Percentiles rank a stretch among this genome's conserved stretches.
Evolutionary conservation across 2,329 filamentous ascomycete genomes (phyloP).

Genomic region (Coniochaeta prunicola): DNA sequence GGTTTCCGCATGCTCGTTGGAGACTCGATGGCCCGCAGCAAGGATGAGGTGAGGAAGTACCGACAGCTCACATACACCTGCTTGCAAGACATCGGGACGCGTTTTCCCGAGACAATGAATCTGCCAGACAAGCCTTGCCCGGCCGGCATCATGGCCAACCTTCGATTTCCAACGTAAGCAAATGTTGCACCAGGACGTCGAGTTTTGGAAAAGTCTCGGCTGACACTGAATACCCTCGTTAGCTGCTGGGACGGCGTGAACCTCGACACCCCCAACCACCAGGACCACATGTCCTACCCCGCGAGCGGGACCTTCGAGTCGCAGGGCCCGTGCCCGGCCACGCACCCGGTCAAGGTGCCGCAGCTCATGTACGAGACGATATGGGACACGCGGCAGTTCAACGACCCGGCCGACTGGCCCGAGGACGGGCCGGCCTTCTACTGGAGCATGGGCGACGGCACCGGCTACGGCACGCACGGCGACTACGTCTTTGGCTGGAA

Average conservation of each 20-base stretch:
- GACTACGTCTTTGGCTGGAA: slow-evolving; percentile 14
- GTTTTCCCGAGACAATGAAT: slow-evolving; percentile 27
- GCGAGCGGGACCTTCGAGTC: slow-evolving; percentile 13
- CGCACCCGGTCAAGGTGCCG: slow-evolving; percentile 25
- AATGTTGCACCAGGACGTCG: background rate
- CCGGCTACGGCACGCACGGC: slow-evolving; percentile 11
- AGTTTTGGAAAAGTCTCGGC: too few species aligned
- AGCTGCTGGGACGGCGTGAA: slow-evolving; percentile 38
- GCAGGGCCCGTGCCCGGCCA: slow-evolving; percentile 20
- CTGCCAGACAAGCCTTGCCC: slow-evolving; percentile 27
- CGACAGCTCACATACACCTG: slow-evolving; percentile 37
- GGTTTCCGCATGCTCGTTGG: slow-evolving; percentile 38
- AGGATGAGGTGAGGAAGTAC: slow-evolving; percentile 25
- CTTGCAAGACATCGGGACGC: slow-evolving; percentile 26
- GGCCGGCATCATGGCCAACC: slow-evolving; percentile 31
- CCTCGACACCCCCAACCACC: slow-evolving; percentile 34
- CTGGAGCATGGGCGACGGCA: slow-evolving; percentile 3
- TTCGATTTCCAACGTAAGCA: slow-evolving; percentile 28
- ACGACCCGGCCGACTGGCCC: slow-evolving; percentile 19
- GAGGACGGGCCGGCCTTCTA: slow-evolving; percentile 23
- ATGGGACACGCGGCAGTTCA: slow-evolving; percentile 24
- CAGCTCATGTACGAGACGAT: slow-evolving; percentile 28
- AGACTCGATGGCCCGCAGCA: slow-evolving; percentile 24
- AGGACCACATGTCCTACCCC: slow-evolving; percentile 27
- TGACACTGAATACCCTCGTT: too few species aligned